Evolutionary conservation across 2,329 filamentous ascomycete species (phyloP).

Genomic region (Chrysoporthe austroafricana): DNA sequence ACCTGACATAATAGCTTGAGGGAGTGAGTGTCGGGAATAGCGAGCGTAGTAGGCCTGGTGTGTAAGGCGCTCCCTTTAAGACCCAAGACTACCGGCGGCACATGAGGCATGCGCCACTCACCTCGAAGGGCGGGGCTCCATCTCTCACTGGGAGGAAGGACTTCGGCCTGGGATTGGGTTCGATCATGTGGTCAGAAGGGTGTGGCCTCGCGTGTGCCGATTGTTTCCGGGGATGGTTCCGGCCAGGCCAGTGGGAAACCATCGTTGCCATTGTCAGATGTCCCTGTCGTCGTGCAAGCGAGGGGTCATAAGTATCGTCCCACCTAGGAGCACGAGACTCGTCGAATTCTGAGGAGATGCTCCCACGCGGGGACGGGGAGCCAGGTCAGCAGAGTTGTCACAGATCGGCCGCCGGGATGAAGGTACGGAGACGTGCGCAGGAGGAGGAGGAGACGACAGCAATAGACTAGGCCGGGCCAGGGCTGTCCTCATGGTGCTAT

Average conservation of each 20-base stretch:
- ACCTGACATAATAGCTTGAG: conserved; percentile 5
- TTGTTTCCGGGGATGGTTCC: conserved; percentile 12
- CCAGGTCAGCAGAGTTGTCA: conserved; percentile 15
- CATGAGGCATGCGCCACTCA: conserved; percentile 23
- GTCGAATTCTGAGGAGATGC: conserved; percentile 10
- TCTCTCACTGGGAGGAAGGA: conserved; percentile 21
- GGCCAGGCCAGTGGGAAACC: conserved; percentile 1
- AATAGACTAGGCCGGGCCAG: background rate
- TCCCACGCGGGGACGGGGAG: conserved; percentile 12
- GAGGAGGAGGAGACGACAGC: background rate
- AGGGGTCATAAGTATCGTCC: conserved; percentile 20
- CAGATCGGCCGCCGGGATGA: background rate
- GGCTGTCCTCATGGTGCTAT: conserved; percentile 6
- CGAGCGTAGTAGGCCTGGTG: conserved; percentile 10
- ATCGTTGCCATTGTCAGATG: conserved; percentile 12
- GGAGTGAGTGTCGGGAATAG: background rate
- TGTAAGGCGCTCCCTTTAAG: conserved; percentile 13
- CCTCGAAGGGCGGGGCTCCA: conserved; percentile 18
- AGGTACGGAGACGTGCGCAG: background rate
- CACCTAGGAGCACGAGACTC: conserved; percentile 11
- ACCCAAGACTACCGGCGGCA: conserved; percentile 18
- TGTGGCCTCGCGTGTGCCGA: conserved; percentile 6
- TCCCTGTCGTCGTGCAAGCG: conserved; percentile 13
- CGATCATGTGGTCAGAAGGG: conserved; percentile 14
- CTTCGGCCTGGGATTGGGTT: conserved; percentile 20